Evolutionary conservation across 176 grass and related monocot genomes (phyloP).

Genomic region (Cenchrus purpureus): DNA sequence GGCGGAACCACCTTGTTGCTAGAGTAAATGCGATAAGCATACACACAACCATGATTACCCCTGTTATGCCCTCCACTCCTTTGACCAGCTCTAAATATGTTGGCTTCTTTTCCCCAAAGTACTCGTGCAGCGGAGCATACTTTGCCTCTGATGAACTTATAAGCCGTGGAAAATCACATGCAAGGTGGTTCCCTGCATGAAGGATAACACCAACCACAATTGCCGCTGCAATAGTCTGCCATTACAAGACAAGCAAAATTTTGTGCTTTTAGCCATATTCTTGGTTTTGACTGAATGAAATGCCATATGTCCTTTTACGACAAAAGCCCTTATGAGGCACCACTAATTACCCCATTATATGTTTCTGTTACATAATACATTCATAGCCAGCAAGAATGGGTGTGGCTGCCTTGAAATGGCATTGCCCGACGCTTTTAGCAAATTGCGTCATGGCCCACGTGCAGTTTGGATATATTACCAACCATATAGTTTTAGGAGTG

Average conservation of each 20-base stretch:
- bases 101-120: slow-evolving; percentile 68
- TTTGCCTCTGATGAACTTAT: slow-evolving; percentile 55
- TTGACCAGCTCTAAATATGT: slow-evolving; percentile 67
- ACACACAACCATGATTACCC: slow-evolving; percentile 84
- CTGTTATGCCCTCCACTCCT: slow-evolving; percentile 77
- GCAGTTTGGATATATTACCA: not conserved
- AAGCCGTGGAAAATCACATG: slow-evolving; percentile 89
- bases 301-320: slow-evolving; percentile 6
- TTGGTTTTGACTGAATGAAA: slow-evolving; percentile 25
- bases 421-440: slow-evolving; percentile 16
- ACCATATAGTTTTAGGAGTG: slow-evolving; percentile 19
- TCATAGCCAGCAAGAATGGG: not conserved
- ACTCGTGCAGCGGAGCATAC: slow-evolving; percentile 53
- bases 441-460: not conserved
- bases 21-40: slow-evolving; percentile 89
- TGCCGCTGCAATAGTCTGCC: slow-evolving; percentile 86
- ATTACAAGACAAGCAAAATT: slow-evolving; percentile 50
- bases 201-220: slow-evolving; percentile 88
- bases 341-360: not conserved
- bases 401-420: slow-evolving; percentile 3
- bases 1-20: slow-evolving; percentile 92
- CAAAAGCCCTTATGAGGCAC: not conserved
- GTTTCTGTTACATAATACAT: not conserved
- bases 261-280: slow-evolving; percentile 44
- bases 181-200: slow-evolving; percentile 75